Conservation (phyloP, 306 rosid genomes). For the Echinosophora koreensis region DNA sequence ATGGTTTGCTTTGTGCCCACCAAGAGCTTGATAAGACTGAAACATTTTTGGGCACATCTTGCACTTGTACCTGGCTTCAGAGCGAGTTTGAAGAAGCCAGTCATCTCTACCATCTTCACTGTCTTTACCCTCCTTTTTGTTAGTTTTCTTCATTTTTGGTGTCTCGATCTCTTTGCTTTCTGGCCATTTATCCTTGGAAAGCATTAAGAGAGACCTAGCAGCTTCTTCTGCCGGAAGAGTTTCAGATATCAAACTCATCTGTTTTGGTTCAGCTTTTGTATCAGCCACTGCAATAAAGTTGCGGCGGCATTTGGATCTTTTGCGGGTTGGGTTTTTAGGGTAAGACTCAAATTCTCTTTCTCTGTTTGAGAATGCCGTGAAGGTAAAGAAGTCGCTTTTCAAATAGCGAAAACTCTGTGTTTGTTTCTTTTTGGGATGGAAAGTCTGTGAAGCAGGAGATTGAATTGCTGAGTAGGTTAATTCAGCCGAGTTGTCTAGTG, state of each 20-base stretch:
- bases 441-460: constrained; percentile 11
- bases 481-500: not conserved
- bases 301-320: constrained; percentile 57
- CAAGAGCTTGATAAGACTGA: constrained; percentile 66
- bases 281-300: not conserved
- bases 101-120: constrained; percentile 2
- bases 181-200: constrained; percentile 57
- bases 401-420: constrained; percentile 28
- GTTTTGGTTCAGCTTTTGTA: not conserved
- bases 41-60: constrained; percentile 55
- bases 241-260: constrained; percentile 40
- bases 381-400: not conserved
- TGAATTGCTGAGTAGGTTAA: not conserved
- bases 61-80: constrained; percentile 51
- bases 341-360: constrained; percentile 37
- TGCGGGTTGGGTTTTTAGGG: constrained; percentile 42
- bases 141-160: not conserved
- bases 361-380: not conserved
- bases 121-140: constrained; percentile 11
- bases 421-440: not conserved
- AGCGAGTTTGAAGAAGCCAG: not conserved
- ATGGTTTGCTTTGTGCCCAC: constrained; percentile 73
- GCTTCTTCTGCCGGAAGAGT: constrained; percentile 46
- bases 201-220: constrained; percentile 54
- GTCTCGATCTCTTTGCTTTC: constrained; percentile 20